Percentiles rank a stretch among this genome's conserved stretches.
Conservation (phyloP, 2,329 filamentous ascomycete genomes). For the Xylariales sp. region DNA sequence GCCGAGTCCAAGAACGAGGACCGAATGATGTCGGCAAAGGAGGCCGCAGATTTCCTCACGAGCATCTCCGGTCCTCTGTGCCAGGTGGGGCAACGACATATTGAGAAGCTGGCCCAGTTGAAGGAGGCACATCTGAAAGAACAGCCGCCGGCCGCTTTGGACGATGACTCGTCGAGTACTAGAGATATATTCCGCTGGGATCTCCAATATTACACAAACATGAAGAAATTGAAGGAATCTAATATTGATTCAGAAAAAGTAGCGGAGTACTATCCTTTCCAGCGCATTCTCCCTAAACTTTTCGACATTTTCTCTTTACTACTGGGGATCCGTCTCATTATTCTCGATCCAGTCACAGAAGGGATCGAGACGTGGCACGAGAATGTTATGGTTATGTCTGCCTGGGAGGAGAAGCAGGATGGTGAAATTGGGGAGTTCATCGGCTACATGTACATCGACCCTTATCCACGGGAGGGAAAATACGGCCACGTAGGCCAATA, state of each 20-base stretch:
- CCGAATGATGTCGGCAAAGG: background rate
- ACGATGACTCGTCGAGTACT: background rate
- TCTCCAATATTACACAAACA: background rate
- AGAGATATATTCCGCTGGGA: conserved; percentile 3
- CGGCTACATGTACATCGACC: conserved; percentile 4
- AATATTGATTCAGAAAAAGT: background rate
- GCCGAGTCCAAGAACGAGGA: background rate
- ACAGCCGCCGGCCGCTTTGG: background rate
- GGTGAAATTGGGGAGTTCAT: background rate
- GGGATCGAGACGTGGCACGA: conserved; percentile 1
- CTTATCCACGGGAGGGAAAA: conserved; percentile 3
- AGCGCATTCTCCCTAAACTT: background rate
- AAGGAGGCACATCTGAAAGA: background rate
- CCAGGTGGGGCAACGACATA: background rate
- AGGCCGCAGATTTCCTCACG: background rate
- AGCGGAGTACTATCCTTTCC: conserved; percentile 2
- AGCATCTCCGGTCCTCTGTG: background rate
- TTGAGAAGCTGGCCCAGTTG: conserved; percentile 1
- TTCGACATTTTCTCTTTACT: conserved; percentile 1
- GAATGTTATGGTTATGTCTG: background rate
- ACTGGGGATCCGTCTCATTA: background rate
- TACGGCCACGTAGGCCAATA: conserved; percentile 1
- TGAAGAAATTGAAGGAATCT: background rate
- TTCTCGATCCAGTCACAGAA: background rate
- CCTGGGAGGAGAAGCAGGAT: background rate